Evolutionary conservation across 257 asterid species (phyloP).

Genomic region (Galeopsis tetrahit): DNA sequence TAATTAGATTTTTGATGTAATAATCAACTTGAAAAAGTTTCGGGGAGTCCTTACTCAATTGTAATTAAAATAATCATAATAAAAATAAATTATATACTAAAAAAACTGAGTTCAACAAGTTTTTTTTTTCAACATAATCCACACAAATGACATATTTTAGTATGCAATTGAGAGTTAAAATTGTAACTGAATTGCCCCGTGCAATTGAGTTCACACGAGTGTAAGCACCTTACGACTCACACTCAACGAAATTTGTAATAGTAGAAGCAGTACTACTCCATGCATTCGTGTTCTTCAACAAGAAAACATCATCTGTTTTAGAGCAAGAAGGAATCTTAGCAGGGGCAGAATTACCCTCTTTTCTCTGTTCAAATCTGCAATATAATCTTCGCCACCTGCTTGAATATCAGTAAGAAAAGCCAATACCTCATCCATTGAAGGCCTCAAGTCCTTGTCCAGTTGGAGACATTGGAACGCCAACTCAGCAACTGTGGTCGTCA

Average conservation of each 20-base stretch:
- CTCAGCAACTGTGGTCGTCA: background rate
- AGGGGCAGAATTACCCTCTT: background rate
- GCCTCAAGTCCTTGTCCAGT: conserved; percentile 5
- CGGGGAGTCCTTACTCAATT: too few relatives aligned
- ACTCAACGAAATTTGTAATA: conserved; percentile 39
- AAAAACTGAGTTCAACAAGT: too few relatives aligned
- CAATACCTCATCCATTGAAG: background rate
- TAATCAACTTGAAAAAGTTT: too few relatives aligned
- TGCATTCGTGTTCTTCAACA: conserved; percentile 35
- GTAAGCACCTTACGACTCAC: background rate
- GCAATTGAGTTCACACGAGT: too few relatives aligned
- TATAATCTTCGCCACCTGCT: background rate
- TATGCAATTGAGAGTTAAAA: too few relatives aligned
- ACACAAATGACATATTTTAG: too few relatives aligned
- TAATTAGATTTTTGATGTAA: too few relatives aligned
- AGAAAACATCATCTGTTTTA: background rate
- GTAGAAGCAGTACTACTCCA: conserved; percentile 48
- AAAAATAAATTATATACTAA: too few relatives aligned
- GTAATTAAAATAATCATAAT: too few relatives aligned
- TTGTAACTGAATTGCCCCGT: too few relatives aligned
- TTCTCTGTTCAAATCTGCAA: background rate
- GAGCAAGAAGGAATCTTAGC: background rate
- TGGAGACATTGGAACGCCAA: background rate
- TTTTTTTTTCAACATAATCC: too few relatives aligned
- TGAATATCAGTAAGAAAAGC: background rate